phyloP scores from a whole-genome alignment of 1,139 yeast species.

The Taiozyma sp. region DNA sequence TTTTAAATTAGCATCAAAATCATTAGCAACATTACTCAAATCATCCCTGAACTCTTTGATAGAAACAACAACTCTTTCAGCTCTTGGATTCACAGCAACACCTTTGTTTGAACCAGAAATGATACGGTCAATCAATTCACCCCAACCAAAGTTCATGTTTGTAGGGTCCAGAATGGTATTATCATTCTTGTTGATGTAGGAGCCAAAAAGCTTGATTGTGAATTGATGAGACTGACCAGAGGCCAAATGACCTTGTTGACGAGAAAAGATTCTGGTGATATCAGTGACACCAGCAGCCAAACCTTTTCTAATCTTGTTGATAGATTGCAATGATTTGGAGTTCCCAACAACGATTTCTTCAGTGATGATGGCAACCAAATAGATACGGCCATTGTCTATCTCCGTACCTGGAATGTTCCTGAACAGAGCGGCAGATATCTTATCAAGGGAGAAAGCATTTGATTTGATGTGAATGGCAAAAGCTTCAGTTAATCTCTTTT shows the following conservation, averaged over 20 bases:
- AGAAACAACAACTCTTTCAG: slow-evolving; percentile 63
- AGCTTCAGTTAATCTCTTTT: slow-evolving; percentile 70
- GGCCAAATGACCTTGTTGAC: slow-evolving; percentile 50
- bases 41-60: slow-evolving; percentile 69
- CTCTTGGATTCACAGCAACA: slow-evolving; percentile 77
- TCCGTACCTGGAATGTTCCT: slow-evolving; percentile 72
- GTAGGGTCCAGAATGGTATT: slow-evolving; percentile 25
- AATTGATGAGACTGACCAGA: slow-evolving; percentile 68
- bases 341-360: slow-evolving; percentile 43
- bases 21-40: slow-evolving; percentile 32
- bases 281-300: slow-evolving; percentile 89
- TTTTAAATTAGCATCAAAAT: slow-evolving; percentile 34
- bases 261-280: slow-evolving; percentile 71
- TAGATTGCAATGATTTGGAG: slow-evolving; percentile 1
- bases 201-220: slow-evolving; percentile 66
- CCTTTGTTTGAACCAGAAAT: slow-evolving; percentile 74
- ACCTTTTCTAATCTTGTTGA: slow-evolving; percentile 52
- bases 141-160: slow-evolving; percentile 75
- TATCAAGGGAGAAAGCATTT: slow-evolving; percentile 55
- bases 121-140: slow-evolving; percentile 75
- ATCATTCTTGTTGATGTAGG: slow-evolving; percentile 39
- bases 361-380: slow-evolving; percentile 61
- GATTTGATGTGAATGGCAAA: slow-evolving; percentile 65
- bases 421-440: slow-evolving; percentile 73
- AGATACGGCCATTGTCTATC: slow-evolving; percentile 55